Evolutionary conservation across 257 asterid species (phyloP).

Genomic region (Paulownia fortunei): DNA sequence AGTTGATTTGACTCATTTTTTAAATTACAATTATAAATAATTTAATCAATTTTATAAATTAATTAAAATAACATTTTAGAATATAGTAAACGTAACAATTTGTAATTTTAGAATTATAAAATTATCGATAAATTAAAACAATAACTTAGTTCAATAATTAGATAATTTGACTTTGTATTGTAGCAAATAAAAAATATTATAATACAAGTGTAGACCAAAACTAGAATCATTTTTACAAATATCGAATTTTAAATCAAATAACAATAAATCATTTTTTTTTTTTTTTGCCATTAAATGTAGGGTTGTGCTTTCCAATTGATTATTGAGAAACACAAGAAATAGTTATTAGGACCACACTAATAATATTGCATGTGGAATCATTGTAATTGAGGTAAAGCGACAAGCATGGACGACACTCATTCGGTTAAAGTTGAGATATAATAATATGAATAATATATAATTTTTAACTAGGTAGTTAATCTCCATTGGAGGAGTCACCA

Average conservation of each 20-base stretch:
- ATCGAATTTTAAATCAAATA: not conserved
- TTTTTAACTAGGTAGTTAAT: slow-evolving; percentile 33
- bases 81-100: too few species aligned
- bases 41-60: too few species aligned
- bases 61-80: too few species aligned
- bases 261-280: not conserved
- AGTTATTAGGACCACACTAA: slow-evolving; percentile 28
- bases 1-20: too few species aligned
- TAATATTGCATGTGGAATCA: slow-evolving; percentile 32
- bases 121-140: too few species aligned
- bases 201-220: too few species aligned
- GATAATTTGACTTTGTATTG: too few species aligned
- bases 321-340: not conserved
- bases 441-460: not conserved
- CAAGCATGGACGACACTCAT: slow-evolving; percentile 28
- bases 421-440: slow-evolving; percentile 21
- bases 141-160: too few species aligned
- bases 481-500: slow-evolving; percentile 14
- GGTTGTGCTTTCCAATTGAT: not conserved
- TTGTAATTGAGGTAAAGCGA: slow-evolving; percentile 32
- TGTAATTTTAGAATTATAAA: too few species aligned
- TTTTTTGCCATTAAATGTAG: not conserved
- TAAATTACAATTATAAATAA: too few species aligned
- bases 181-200: too few species aligned
- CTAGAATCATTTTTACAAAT: too few species aligned